Evolutionary conservation across 2,329 filamentous ascomycete genomes (phyloP).

Genomic region (Cordyceps sp.): DNA sequence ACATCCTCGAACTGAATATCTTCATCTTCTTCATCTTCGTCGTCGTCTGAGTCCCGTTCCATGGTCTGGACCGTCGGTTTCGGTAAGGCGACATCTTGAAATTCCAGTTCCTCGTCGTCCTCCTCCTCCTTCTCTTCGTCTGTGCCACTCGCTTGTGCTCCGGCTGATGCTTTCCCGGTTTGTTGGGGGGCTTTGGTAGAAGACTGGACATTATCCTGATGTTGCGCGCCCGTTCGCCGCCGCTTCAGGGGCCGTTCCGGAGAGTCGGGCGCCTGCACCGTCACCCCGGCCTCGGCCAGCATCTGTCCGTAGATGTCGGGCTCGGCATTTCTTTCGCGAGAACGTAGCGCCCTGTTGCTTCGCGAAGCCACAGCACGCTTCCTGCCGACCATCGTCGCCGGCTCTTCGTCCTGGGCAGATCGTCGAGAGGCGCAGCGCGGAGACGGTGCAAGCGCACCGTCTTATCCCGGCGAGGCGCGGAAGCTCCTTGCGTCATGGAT

Average conservation of each 20-base stretch:
- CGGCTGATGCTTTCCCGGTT: not conserved
- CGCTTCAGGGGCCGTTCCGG: constrained; percentile 24
- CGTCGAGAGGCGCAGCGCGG: too few relatives aligned
- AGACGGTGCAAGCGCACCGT: too few relatives aligned
- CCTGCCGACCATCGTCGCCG: constrained; percentile 16
- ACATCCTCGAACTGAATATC: constrained; percentile 31
- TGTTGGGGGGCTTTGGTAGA: not conserved
- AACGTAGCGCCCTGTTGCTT: constrained; percentile 6
- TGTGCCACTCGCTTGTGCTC: constrained; percentile 2
- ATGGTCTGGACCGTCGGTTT: constrained; percentile 33
- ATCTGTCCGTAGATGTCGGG: constrained; percentile 30
- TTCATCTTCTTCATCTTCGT: constrained; percentile 22
- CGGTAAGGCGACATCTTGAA: constrained; percentile 33
- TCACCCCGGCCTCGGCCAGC: constrained; percentile 30
- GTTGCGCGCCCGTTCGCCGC: constrained; percentile 11
- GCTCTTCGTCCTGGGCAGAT: too few relatives aligned
- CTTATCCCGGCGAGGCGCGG: too few relatives aligned
- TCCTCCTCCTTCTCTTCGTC: constrained; percentile 21
- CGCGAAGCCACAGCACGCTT: constrained; percentile 11
- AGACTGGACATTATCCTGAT: not conserved
- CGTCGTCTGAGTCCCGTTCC: constrained; percentile 29
- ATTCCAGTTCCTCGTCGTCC: constrained; percentile 27
- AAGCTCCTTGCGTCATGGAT: too few relatives aligned
- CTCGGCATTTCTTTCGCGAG: constrained; percentile 6
- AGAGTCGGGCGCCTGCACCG: constrained; percentile 7